Evolutionary conservation across 106 monocot species (phyloP).

Genomic region (Iris macrosiphon): DNA sequence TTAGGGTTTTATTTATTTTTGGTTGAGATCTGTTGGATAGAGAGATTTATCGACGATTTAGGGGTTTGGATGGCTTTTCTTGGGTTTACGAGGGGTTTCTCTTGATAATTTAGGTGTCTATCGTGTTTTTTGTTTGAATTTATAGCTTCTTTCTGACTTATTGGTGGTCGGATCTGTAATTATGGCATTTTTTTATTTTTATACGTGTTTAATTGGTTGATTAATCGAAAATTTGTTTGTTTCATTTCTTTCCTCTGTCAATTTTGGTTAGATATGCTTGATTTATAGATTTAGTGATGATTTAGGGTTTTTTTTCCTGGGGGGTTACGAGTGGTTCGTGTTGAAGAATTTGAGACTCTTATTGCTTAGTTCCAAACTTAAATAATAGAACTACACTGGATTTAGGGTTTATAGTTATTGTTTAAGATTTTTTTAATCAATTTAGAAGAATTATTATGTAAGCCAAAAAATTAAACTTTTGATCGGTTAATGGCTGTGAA

Average conservation of each 20-base stretch:
- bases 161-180: neutral
- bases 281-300: neutral
- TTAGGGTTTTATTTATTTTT: no score
- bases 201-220: neutral
- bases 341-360: neutral
- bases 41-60: no score
- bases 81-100: constrained; percentile 3
- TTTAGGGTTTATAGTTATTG: neutral
- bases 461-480: no score
- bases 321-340: neutral
- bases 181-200: neutral
- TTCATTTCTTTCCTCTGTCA: neutral
- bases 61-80: no score
- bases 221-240: neutral
- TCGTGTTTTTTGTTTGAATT: neutral
- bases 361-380: neutral
- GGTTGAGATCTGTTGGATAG: no score
- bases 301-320: neutral
- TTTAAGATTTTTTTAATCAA: neutral
- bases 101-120: neutral
- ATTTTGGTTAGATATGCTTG: neutral
- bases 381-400: neutral
- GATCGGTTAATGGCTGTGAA: no score
- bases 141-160: no score
- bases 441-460: no score